Conservation (phyloP, 495 filamentous ascomycete genomes). For the Daldinia loculata region DNA sequence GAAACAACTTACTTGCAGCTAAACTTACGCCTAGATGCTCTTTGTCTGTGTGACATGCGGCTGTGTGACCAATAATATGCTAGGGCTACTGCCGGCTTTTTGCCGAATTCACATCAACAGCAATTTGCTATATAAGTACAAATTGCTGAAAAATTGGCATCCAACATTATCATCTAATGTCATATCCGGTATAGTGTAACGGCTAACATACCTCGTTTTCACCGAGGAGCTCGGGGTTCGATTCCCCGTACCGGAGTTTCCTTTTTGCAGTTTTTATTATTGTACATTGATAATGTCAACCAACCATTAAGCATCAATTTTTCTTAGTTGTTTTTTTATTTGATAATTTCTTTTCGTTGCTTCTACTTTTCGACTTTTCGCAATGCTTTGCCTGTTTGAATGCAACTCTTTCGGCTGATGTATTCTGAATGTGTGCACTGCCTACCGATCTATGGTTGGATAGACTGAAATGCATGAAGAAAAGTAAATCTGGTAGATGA, state of each 20-base stretch:
- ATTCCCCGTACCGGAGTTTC: conserved; percentile 59
- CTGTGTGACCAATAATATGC: background rate
- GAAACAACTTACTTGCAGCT: background rate
- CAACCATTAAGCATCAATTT: background rate
- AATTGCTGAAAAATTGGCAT: background rate
- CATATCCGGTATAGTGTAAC: conserved; percentile 45
- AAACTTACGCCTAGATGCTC: background rate
- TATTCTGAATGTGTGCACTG: background rate
- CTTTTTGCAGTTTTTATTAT: background rate
- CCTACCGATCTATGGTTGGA: background rate
- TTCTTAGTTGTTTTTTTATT: background rate
- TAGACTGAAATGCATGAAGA: background rate
- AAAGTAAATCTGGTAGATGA: background rate
- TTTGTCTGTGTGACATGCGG: background rate
- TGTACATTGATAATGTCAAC: no score
- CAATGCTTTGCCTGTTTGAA: background rate
- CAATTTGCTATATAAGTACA: background rate
- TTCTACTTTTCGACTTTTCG: background rate
- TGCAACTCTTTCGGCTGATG: background rate
- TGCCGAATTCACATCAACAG: background rate
- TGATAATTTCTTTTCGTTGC: background rate
- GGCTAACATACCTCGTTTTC: conserved; percentile 47
- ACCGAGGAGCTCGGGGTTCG: conserved; percentile 61
- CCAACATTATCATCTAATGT: no score
- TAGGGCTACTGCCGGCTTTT: background rate